Conservation (phyloP, 306 rosid species). For the Prunus armeniaca region DNA sequence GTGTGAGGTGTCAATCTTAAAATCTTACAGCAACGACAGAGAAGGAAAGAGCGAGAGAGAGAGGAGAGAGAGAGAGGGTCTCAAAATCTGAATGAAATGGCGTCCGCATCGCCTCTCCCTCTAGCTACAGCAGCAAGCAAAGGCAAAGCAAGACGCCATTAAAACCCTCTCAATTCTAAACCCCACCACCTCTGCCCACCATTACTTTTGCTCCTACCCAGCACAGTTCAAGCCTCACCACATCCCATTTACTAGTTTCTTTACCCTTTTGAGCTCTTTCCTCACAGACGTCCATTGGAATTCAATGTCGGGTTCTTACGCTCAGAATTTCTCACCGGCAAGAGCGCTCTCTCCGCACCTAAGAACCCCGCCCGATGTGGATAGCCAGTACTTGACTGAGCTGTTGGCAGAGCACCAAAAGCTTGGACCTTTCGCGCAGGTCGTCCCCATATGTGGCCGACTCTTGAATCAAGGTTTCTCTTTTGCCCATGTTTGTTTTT, state of each 20-base stretch:
- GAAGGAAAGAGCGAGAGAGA: neutral
- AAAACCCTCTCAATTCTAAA: conserved; percentile 7
- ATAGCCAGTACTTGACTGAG: conserved; percentile 91
- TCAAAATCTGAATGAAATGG: neutral
- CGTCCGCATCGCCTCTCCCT: neutral
- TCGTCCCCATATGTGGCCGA: conserved; percentile 85
- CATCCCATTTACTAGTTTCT: conserved; percentile 1
- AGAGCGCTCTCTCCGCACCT: conserved; percentile 93
- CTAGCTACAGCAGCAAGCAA: neutral
- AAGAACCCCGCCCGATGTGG: conserved; percentile 70
- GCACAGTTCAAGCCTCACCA: neutral
- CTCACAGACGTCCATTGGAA: neutral
- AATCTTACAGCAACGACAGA: conserved; percentile 29
- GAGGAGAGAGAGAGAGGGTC: neutral
- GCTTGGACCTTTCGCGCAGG: conserved; percentile 91
- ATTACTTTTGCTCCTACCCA: neutral
- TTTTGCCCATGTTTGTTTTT: neutral
- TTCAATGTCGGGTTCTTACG: conserved; percentile 78
- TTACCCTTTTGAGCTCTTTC: conserved; percentile 8
- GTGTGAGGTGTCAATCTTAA: conserved; percentile 32
- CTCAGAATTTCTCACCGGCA: conserved; percentile 80
- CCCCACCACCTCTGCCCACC: conserved; percentile 8
- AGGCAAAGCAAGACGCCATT: conserved; percentile 6
- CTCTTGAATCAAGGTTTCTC: conserved; percentile 86
- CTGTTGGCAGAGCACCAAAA: conserved; percentile 89